Base-by-base conservation (phyloP, 345 rosid species). In the Psidium friedrichsthalianum region DNA sequence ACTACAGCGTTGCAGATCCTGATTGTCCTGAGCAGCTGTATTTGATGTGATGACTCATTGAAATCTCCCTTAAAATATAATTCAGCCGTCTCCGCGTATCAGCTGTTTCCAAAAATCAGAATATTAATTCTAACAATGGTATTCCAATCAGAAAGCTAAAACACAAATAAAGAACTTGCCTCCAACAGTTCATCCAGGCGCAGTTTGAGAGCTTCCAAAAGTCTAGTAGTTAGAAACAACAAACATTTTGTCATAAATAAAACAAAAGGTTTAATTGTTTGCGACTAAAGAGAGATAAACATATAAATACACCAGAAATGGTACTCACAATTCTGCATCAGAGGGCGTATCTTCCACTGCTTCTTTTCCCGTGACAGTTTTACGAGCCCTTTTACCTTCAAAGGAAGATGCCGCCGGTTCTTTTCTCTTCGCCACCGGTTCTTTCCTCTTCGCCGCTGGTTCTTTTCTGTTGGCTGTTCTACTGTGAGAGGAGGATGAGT, bases 181-280 rank as follows among this genome's bases (percentile, higher is more conserved):
- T 97, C 98, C 88, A 97, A 90, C 89, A 95, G 98, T 90, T 97
- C 99, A 84, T 93, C 98, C 99, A 94, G 94, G 89, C 94, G 99
- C 89, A 95, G 89, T 92, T 97, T 95, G 84, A 97, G 96, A 49
- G 99, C 98, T 93, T 97, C 99, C 80, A 98, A 97, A 82, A 96
- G 95, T 53, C 55, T 53, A 53, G 55, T 53, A 53, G 55, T 96
- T 85, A 89, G 89, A 74, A 57, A 42, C 44, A 83, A 90, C 80
- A 61, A 44, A 18, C 8, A 8, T 11, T 25, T 64, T 69, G 21
- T 69, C 78, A n/a, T n/a, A 69, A 8, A 54, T 74, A 83, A 83
- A 84, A 56, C 27, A 64, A 53, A 16, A 53, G 3, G 20, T 53
- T 53, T 16, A 53, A 53, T 2, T 53, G 6, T 53, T 15, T 18